These are phyloP conservation scores for Diaporthe australafricana DNA, from an alignment of 2,329 filamentous ascomycete genomes.

Conservation along the genomic window DNA sequence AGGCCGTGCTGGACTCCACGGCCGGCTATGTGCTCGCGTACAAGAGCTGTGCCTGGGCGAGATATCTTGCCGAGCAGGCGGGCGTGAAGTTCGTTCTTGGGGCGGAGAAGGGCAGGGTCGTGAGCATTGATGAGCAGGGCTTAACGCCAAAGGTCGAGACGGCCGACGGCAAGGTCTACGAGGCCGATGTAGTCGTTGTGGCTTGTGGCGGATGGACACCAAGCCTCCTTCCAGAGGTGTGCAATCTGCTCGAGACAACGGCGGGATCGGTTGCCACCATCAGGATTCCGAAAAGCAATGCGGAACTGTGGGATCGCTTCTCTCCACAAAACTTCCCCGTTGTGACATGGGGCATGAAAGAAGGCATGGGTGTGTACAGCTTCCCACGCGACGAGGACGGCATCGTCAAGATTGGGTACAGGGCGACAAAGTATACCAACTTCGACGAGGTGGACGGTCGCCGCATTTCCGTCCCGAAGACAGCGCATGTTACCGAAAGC, in stretches of 20 bases:
- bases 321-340: constrained; percentile 22
- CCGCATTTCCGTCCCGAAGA: constrained; percentile 15
- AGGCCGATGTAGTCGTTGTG: constrained; percentile 18
- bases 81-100: constrained; percentile 19
- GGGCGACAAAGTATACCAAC: constrained; percentile 8
- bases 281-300: background rate
- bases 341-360: constrained; percentile 6
- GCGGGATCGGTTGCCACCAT: constrained; percentile 19
- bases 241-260: constrained; percentile 13
- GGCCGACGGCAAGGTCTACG: constrained; percentile 2
- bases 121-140: background rate
- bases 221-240: constrained; percentile 9
- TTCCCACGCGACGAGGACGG: constrained; percentile 28
- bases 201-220: constrained; percentile 24
- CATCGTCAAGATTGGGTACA: constrained; percentile 34
- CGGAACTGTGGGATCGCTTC: constrained; percentile 33
- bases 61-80: constrained; percentile 1
- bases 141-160: background rate
- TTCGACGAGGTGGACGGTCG: constrained; percentile 6
- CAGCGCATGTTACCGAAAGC: background rate
- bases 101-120: background rate
- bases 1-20: constrained; percentile 19
- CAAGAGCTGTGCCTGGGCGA: constrained; percentile 19
- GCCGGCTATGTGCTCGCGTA: constrained; percentile 25
- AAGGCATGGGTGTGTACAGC: constrained; percentile 33